Conservation (phyloP, 2,329 filamentous ascomycete species). For the Diplodia corticola region DNA sequence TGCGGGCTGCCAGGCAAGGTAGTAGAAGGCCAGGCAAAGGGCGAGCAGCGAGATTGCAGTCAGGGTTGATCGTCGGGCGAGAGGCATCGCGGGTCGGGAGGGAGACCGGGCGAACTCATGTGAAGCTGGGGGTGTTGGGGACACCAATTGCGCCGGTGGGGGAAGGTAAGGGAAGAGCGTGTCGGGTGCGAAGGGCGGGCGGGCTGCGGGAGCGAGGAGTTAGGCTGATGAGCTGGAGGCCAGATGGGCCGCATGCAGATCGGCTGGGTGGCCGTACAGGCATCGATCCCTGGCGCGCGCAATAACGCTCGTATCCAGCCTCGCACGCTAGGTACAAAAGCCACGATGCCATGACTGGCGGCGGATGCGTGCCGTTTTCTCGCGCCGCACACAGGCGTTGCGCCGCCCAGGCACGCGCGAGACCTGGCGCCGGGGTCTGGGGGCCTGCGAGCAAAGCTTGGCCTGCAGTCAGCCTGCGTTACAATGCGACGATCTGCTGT, state of each 20-base stretch:
- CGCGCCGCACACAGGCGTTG: neutral
- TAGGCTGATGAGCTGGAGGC: neutral
- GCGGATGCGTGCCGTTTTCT: neutral
- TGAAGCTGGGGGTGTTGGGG: neutral
- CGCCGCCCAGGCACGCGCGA: neutral
- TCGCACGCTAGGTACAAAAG: neutral
- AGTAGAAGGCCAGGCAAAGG: conserved; percentile 14
- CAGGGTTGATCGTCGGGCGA: conserved; percentile 17
- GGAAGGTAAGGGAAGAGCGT: conserved; percentile 24
- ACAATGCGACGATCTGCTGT: neutral
- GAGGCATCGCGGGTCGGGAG: conserved; percentile 5
- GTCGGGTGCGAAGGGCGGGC: conserved; percentile 24
- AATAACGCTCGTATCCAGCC: conserved; percentile 7
- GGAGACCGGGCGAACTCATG: neutral
- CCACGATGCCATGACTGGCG: neutral
- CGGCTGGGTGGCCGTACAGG: conserved; percentile 8
- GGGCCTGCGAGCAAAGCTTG: neutral
- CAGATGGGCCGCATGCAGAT: conserved; percentile 10
- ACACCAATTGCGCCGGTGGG: conserved; percentile 1
- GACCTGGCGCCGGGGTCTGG: neutral
- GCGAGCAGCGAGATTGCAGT: conserved; percentile 10
- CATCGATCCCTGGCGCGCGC: conserved; percentile 7
- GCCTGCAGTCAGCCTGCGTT: neutral
- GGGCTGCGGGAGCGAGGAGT: conserved; percentile 22
- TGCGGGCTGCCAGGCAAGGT: conserved; percentile 8